Evolutionary conservation across 768 basidiomycete species (phyloP), one percentile per base, ranked within the genome.

Genomic region (Hortiboletus campestris): DNA sequence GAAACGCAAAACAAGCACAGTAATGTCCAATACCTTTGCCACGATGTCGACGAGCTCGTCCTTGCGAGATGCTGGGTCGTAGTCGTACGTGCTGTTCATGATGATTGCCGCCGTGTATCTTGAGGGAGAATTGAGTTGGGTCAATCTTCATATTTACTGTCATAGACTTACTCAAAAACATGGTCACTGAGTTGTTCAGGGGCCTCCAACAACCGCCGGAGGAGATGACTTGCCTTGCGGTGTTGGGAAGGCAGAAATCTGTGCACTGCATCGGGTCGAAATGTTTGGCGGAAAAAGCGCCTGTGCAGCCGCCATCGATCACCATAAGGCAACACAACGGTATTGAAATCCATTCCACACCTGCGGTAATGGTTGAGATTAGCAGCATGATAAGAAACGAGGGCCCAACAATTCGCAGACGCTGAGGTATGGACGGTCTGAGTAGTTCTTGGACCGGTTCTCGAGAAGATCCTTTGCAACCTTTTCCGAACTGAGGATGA

Each of bases 221-320:
- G 51, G 10, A 63, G 22, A 9, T 31, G 35, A 40, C 57, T 53
- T 10, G 51, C 40, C 11, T 50, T 59, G 16, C 38, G 39, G 17
- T 59, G 43, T 29, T 52, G 53, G 4, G 25, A 6, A 0, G 25
- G 51, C 0, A 40, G 6, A 20, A 61, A 62, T 41, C 51, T 57
- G 0, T 22, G 7, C 6, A 32, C 42, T 1, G 28, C 47, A 0
- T 48, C 41, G 0, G 1, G 11, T 3, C 39, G 22, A 17, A 61
- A 57, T 0, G 59, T 49, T 20, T 61, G 58, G 38, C 61, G 60
- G 19, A 62, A 53, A 20, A 61, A 17, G 2, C 49, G 59, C 17
- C 60, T 34, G 14, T 62, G 59, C 6, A 57, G 13, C 22, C 60
- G 47, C 62, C 61, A 63, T n/a, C 2, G 11, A n/a, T 63, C 42